Percentiles rank a stretch among this genome's conserved stretches.
phyloP scores from a whole-genome alignment of 2,329 filamentous ascomycete genomes.

The Cladosporium velox region DNA sequence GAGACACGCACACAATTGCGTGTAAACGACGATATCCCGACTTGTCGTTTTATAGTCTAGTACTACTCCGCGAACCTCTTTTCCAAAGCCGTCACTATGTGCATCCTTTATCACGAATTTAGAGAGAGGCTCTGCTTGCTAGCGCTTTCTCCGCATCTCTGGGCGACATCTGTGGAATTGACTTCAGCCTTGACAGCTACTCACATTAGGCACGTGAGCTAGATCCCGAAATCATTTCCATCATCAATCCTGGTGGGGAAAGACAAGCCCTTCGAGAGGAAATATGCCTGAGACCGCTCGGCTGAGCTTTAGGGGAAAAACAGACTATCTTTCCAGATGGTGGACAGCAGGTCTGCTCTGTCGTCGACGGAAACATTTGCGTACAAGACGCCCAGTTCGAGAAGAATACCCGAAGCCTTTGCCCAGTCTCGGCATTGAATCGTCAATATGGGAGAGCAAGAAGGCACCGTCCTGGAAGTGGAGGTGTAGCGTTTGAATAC shows the following conservation, averaged over 20 bases:
- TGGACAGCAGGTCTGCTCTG: neutral
- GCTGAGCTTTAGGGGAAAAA: neutral
- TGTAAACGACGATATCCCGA: neutral
- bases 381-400: neutral
- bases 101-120: neutral
- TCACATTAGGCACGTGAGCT: neutral
- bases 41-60: neutral
- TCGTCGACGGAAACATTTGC: neutral
- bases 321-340: no score
- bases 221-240: neutral
- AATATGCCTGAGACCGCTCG: neutral
- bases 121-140: neutral
- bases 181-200: neutral
- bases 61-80: neutral
- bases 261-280: neutral
- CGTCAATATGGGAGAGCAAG: neutral
- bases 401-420: neutral
- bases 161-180: neutral
- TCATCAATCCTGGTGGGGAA: neutral
- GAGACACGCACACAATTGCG: neutral
- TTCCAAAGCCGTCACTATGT: no score
- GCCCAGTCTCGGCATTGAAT: neutral
- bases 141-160: constrained; percentile 4
- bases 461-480: no score
- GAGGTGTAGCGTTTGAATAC: neutral